These are phyloP conservation scores for Fraxinus sp. DNA, from an alignment of 305 asterid genomes.

Conservation along the genomic window DNA sequence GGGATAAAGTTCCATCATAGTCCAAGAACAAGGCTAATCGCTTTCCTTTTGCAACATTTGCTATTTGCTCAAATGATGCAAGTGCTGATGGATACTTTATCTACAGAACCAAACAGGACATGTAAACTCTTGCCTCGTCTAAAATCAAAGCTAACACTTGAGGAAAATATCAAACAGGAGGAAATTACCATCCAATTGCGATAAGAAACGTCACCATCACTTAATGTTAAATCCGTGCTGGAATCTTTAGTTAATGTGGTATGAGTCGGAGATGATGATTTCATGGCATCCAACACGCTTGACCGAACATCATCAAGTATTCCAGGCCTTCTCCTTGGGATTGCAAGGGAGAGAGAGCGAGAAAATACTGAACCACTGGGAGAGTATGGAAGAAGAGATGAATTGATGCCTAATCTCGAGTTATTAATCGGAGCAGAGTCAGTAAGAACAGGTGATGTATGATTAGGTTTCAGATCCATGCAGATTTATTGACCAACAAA, in stretches of 20 bases:
- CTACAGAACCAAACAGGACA: conserved; percentile 42
- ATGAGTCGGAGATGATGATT: conserved; percentile 89
- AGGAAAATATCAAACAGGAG: neutral
- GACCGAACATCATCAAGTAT: conserved; percentile 73
- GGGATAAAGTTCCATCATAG: conserved; percentile 92
- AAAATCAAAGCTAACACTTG: neutral
- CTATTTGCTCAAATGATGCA: conserved; percentile 67
- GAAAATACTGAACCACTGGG: conserved; percentile 58
- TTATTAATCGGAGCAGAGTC: conserved; percentile 63
- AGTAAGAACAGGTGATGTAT: conserved; percentile 68
- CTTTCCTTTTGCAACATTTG: conserved; percentile 62
- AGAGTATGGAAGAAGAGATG: conserved; percentile 63
- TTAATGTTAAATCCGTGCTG: conserved; percentile 39
- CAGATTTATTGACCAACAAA: conserved; percentile 31
- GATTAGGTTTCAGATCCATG: conserved; percentile 80
- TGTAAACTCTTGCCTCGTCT: conserved; percentile 10
- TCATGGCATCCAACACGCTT: conserved; percentile 78
- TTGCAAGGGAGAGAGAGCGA: conserved; percentile 56
- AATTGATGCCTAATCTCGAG: conserved; percentile 64
- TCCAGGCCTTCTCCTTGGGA: conserved; percentile 73
- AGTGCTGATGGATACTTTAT: conserved; percentile 85
- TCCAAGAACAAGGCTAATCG: conserved; percentile 76
- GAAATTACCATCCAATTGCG: conserved; percentile 68
- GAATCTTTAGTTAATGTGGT: conserved; percentile 47
- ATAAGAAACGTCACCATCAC: conserved; percentile 54